Evolutionary conservation across 371 early-diverging fungal species (phyloP), one percentile per base, ranked within the genome.

Genomic region (Syncephalis plumigaleata): DNA sequence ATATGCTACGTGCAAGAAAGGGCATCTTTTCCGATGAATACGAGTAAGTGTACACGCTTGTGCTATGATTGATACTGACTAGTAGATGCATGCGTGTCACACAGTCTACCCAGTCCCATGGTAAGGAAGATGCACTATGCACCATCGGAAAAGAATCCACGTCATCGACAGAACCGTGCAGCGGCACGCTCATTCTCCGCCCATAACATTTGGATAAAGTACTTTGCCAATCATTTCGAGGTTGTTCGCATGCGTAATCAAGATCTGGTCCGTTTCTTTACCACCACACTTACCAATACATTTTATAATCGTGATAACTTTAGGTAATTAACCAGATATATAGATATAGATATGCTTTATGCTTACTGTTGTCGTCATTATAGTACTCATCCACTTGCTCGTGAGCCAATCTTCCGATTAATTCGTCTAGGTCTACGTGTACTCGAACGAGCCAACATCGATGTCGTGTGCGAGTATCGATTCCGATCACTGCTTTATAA

Each of bases 71-170:
- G 18, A 38, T 25, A 22, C 23, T 51, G 21, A 40, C 39, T 17
- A 26, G 24, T 20, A 13, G 3, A 51, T 48, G 11, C 48, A 42
- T 48, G 23, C 17, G 21, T 37, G 25, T 47, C 21, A 26, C 49
- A 53, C 43, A 72, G 78, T 48, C 60, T 78, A 5, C 67, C 68
- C 38, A 78, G 83, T 55, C 91, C 93, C 2, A 93, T 95, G 64
- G 75, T 75, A 9, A 71, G 71, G 48, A 80, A 77, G 50, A 91
- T 95, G 88, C 81, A 84, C 13, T 92, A 95, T 58, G 74, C 83
- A 2, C 89, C 93, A 0, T 82, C 93, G 1, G 81, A 83, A 50
- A 84, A 83, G 55, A 68, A 78, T 11, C 68, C 73, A 0, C 70
- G 79, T 25, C 70, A 78, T 20, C 68, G 67, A 16, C 79, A 63